phyloP scores from a whole-genome alignment of 495 filamentous ascomycete species.

The Tuber brumale region DNA sequence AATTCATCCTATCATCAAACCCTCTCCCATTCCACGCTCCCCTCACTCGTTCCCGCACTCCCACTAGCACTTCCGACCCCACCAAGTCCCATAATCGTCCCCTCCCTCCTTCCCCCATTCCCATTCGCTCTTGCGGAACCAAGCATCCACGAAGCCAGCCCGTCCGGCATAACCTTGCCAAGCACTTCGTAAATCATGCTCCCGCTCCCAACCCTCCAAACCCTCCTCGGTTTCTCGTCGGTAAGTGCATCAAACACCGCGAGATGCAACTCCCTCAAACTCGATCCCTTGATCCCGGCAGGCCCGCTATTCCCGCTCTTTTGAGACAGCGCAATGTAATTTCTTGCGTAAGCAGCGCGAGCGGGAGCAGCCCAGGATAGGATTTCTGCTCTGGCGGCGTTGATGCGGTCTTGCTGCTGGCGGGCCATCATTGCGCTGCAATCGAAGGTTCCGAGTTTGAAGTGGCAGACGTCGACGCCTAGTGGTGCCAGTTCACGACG shows the following conservation, averaged over 20 bases:
- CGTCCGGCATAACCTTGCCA: constrained; percentile 71
- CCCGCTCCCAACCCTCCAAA: constrained; percentile 72
- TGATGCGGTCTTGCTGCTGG: constrained; percentile 21
- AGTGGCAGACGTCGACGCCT: constrained; percentile 69
- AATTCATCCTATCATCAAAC: constrained; percentile 10
- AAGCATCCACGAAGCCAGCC: constrained; percentile 83
- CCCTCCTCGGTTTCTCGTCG: constrained; percentile 46
- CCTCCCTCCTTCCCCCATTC: constrained; percentile 44
- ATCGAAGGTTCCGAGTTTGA: constrained; percentile 86
- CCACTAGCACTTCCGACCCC: constrained; percentile 45
- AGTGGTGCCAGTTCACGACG: constrained; percentile 65
- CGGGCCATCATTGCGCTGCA: constrained; percentile 42
- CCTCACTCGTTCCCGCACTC: constrained; percentile 36
- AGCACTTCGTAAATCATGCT: constrained; percentile 77
- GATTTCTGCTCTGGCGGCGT: constrained; percentile 50
- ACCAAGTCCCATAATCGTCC: constrained; percentile 48
- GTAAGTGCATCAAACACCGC: constrained; percentile 82
- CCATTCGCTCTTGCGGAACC: constrained; percentile 56
- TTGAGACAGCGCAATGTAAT: constrained; percentile 49
- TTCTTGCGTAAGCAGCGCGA: constrained; percentile 51
- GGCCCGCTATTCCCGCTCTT: constrained; percentile 47
- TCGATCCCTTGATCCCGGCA: constrained; percentile 55
- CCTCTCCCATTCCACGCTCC: constrained; percentile 31
- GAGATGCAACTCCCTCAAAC: constrained; percentile 68
- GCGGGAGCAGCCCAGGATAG: constrained; percentile 58